A percentile compares a stretch with the other conserved stretches of the same genome.
Evolutionary conservation across 2,329 filamentous ascomycete species (phyloP).

Genomic region (Penicillium sp.): DNA sequence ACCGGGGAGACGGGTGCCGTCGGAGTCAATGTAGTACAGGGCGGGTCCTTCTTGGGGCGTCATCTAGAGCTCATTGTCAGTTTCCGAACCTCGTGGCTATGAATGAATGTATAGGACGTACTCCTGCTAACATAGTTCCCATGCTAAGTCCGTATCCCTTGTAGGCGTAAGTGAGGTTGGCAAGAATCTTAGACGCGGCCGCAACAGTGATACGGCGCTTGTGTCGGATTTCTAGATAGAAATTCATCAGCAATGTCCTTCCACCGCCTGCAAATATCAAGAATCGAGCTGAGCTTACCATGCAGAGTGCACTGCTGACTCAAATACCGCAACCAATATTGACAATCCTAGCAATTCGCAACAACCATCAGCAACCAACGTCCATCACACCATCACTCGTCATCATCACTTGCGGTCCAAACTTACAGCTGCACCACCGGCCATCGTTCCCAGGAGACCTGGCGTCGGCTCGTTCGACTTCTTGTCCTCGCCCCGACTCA

Average conservation of each 20-base stretch:
- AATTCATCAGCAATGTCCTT: constrained; percentile 4
- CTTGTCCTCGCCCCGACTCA: constrained; percentile 43
- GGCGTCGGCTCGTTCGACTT: constrained; percentile 34
- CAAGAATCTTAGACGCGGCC: constrained; percentile 95
- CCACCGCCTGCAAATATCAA: not conserved
- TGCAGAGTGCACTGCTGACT: constrained; percentile 99
- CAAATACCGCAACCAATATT: constrained; percentile 99
- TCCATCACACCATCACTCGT: not conserved
- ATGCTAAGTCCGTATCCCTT: constrained; percentile 98
- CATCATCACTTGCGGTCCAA: not conserved
- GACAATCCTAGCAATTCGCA: constrained; percentile 68
- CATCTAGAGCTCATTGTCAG: constrained; percentile 27
- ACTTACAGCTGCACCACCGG: constrained; percentile 85
- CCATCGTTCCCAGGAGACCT: constrained; percentile 89
- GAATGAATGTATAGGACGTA: constrained; percentile 67
- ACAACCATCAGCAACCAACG: constrained; percentile 12
- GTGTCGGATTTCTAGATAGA: constrained; percentile 74
- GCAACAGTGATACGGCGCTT: constrained; percentile 98
- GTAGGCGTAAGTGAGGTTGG: constrained; percentile 97
- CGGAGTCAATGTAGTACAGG: constrained; percentile 98
- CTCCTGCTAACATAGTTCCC: constrained; percentile 99
- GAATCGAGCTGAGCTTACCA: constrained; percentile 44
- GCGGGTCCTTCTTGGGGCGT: constrained; percentile 86
- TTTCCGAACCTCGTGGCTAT: not conserved
- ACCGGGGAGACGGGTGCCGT: constrained; percentile 86